phyloP scores from a whole-genome alignment of 2,329 filamentous ascomycete species.

The Colletotrichum euphorbiae region DNA sequence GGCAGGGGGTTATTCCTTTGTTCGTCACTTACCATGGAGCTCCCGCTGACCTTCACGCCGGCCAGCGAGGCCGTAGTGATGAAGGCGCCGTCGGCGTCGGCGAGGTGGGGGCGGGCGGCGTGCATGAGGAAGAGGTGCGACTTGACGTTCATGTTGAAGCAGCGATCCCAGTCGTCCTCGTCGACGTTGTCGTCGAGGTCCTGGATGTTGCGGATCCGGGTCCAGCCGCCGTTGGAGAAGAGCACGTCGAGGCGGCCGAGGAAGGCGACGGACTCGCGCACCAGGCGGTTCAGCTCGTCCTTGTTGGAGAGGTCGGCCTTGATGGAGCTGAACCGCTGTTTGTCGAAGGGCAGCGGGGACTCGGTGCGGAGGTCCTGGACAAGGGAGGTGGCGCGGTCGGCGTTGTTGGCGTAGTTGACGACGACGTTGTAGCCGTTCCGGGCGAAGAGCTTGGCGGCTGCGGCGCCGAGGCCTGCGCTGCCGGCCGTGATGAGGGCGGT shows the following conservation, averaged over 20 bases:
- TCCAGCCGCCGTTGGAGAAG: slow-evolving; percentile 78
- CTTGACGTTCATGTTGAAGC: slow-evolving; percentile 64
- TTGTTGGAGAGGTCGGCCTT: slow-evolving; percentile 75
- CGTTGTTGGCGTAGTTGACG: slow-evolving; percentile 73
- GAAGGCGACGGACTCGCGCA: slow-evolving; percentile 68
- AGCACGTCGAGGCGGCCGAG: slow-evolving; percentile 79
- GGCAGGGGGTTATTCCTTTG: not conserved
- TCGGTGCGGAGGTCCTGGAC: slow-evolving; percentile 59
- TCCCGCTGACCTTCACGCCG: slow-evolving; percentile 72
- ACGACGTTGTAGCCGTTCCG: slow-evolving; percentile 71
- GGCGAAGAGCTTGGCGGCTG: slow-evolving; percentile 71
- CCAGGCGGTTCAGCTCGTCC: slow-evolving; percentile 67
- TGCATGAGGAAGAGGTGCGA: slow-evolving; percentile 60
- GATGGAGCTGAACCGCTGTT: slow-evolving; percentile 61
- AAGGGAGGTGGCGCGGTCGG: slow-evolving; percentile 65
- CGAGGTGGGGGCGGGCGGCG: slow-evolving; percentile 56
- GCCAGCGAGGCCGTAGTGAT: slow-evolving; percentile 74
- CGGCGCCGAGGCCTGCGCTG: slow-evolving; percentile 70
- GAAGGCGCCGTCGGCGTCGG: slow-evolving; percentile 65
- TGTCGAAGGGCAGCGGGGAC: slow-evolving; percentile 44
- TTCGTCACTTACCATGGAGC: slow-evolving; percentile 59
- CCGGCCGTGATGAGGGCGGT: slow-evolving; percentile 51
- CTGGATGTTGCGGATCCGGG: slow-evolving; percentile 56
- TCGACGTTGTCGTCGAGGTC: slow-evolving; percentile 61
- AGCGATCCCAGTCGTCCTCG: slow-evolving; percentile 61